Evolutionary conservation across 331 rosid species (phyloP).

Genomic region (Rhamnella rubrinervis): DNA sequence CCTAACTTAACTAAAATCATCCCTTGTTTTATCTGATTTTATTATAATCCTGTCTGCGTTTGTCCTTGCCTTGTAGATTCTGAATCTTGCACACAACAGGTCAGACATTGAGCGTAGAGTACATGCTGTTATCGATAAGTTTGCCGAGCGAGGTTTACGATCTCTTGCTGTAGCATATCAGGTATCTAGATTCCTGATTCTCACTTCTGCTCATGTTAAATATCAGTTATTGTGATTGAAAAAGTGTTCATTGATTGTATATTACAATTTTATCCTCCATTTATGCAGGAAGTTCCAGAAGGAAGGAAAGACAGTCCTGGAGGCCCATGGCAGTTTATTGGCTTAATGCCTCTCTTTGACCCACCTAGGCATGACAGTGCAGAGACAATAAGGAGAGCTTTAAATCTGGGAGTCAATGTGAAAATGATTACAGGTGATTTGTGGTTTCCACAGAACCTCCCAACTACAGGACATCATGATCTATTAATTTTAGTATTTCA

Average conservation of each 20-base stretch:
- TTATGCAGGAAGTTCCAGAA: constrained; percentile 88
- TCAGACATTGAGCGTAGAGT: constrained; percentile 86
- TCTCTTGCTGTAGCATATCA: constrained; percentile 98
- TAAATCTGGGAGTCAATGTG: constrained; percentile 94
- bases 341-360: constrained; percentile 95
- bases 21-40: not conserved
- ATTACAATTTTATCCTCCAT: constrained; percentile 10
- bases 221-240: not conserved
- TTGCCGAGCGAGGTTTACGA: constrained; percentile 94
- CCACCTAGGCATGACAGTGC: constrained; percentile 99
- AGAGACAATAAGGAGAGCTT: constrained; percentile 94
- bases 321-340: constrained; percentile 96
- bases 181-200: constrained; percentile 41
- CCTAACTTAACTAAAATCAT: constrained; percentile 1
- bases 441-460: not conserved
- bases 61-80: constrained; percentile 49
- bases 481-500: not conserved
- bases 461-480: not conserved
- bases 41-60: constrained; percentile 25
- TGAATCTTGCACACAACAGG: constrained; percentile 88
- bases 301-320: constrained; percentile 94
- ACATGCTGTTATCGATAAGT: constrained; percentile 93
- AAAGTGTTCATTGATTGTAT: not conserved
- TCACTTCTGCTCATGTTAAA: constrained; percentile 6
- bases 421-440: constrained; percentile 92